Base-by-base conservation (phyloP, 768 basidiomycete species). In the Gymnopilus dilepis region DNA sequence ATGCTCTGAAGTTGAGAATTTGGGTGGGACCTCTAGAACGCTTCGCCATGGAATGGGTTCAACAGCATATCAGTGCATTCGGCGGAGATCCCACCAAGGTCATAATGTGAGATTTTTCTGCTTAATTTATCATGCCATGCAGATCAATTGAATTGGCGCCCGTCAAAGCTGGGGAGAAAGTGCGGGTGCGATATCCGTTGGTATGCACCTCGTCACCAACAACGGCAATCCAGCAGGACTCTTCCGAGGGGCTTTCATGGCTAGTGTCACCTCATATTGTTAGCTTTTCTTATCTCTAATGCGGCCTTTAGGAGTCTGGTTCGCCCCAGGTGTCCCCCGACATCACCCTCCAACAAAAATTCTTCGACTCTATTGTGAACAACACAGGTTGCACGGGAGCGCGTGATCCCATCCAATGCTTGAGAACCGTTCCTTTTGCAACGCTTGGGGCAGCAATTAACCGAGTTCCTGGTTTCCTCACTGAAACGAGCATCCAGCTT, bases 31-130 rank as follows among this genome's bases (percentile, higher is more conserved):
- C 37, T 30, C 24, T 41, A 85, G 78, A 80, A 63, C 73, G 78
- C 24, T 73, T 79, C 21, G 84, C 82, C 2, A 66, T 88, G 12
- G 67, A 78, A 60, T 88, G 86, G 86, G 77, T 86, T 0, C 81
- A 85, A 57, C 72, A 81, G 52, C 74, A 87, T 66, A 84, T 86
- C 58, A 63, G 65, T 37, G 68, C 75, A 0, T 88, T 86, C 56
- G 85, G 86, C 3, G 86, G 86, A 9, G 82, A 87, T 65, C 76
- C 79, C 1, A 42, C 52, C 0, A 81, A 76, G 57, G 82, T 83
- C 4, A 80, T 77, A 4, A 74, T 81, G 78, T 80, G 56, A 22
- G 76, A 58, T n/a, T 38, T 13, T 6, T n/a, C n/a, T n/a, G 21
- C 19, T 19, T 21, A 1, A 31, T n/a, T 15, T 21, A 15, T 11